These are phyloP conservation scores for Claviceps africana DNA, from an alignment of 2,329 filamentous ascomycete species.

Conservation along the genomic window DNA sequence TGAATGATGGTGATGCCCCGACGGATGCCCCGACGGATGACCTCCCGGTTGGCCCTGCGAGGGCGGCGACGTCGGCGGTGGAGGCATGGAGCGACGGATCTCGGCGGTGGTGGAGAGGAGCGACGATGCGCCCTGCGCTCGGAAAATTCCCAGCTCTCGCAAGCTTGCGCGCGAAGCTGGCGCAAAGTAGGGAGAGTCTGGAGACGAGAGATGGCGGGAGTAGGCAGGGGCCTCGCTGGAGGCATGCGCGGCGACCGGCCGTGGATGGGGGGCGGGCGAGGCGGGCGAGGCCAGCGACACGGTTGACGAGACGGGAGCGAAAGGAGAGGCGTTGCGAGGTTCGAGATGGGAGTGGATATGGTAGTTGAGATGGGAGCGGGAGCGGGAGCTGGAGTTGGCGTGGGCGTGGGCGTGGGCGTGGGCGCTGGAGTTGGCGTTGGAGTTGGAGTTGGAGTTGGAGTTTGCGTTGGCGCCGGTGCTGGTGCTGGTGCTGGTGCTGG, in stretches of 20 bases:
- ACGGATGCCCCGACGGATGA: conserved; percentile 14
- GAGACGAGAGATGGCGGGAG: conserved; percentile 23
- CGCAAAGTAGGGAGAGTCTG: conserved; percentile 30
- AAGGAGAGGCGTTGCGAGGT: conserved; percentile 2
- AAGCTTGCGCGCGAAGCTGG: conserved; percentile 16
- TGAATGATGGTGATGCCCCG: conserved; percentile 14
- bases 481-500: neutral
- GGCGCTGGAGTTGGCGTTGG: too few relatives aligned
- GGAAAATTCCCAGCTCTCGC: conserved; percentile 24
- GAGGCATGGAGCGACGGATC: conserved; percentile 30
- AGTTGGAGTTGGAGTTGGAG: neutral
- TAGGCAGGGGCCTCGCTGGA: conserved; percentile 13
- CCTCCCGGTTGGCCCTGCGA: conserved; percentile 13
- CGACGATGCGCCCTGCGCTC: conserved; percentile 31
- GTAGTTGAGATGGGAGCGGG: too few relatives aligned
- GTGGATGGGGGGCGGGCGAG: conserved; percentile 5
- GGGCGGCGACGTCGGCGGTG: conserved; percentile 30
- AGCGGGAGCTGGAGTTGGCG: too few relatives aligned
- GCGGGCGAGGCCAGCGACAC: conserved; percentile 5
- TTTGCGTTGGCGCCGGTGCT: too few relatives aligned
- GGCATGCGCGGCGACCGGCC: conserved; percentile 2
- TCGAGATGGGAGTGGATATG: neutral
- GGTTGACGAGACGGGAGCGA: conserved; percentile 2
- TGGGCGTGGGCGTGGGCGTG: too few relatives aligned
- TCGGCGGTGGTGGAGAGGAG: conserved; percentile 24